Conservation (phyloP, 164 flowering plant species). For the Paratinospora sagittata region DNA sequence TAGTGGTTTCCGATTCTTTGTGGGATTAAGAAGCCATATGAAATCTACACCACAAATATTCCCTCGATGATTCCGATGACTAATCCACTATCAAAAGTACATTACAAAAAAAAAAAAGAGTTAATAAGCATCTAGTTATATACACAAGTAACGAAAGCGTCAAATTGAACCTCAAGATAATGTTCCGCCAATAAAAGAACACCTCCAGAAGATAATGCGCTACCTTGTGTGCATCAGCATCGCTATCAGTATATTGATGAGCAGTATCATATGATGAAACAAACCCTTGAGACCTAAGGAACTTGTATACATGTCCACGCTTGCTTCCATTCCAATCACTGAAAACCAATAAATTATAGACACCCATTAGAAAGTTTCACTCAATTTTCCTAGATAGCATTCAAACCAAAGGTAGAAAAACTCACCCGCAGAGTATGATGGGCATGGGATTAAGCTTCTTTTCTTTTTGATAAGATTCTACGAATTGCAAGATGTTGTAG, state of each 20-base stretch:
- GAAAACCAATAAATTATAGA: constrained; percentile 4
- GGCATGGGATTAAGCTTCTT: constrained; percentile 68
- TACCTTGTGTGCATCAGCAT: constrained; percentile 97
- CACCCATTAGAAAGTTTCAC: background rate
- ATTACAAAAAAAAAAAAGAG: constrained; percentile 5
- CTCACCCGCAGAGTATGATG: constrained; percentile 87
- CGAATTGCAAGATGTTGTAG: constrained; percentile 80
- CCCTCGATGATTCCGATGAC: constrained; percentile 93
- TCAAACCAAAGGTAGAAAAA: background rate
- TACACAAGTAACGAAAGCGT: background rate
- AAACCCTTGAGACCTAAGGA: constrained; percentile 93
- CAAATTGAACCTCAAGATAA: constrained; percentile 1
- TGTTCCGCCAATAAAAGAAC: too few relatives aligned
- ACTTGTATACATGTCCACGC: constrained; percentile 92
- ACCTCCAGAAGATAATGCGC: too few relatives aligned
- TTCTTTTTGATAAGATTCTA: constrained; percentile 88
- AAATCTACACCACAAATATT: constrained; percentile 96
- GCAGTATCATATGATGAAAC: constrained; percentile 96
- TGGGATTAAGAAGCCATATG: constrained; percentile 97
- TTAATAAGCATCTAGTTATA: background rate
- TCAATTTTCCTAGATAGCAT: background rate
- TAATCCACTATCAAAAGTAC: constrained; percentile 66
- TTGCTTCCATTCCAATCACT: constrained; percentile 99
- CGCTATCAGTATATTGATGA: constrained; percentile 69
- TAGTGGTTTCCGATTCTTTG: constrained; percentile 54